Base-by-base conservation (phyloP, 352 stramenopile species). In the Pythium myriotylum region DNA sequence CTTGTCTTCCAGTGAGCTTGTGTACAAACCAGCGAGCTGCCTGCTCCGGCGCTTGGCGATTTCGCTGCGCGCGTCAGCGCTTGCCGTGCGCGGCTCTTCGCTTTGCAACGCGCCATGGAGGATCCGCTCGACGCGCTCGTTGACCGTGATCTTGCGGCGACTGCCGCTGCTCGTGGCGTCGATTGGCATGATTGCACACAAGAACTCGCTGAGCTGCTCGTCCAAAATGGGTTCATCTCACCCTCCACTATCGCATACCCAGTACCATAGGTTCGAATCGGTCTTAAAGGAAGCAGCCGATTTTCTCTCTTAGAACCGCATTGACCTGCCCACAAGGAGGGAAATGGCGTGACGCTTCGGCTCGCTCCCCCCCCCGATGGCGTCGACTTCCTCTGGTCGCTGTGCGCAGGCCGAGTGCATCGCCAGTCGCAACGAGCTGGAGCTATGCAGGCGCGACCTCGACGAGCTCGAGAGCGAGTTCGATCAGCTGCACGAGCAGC, bases 141-240 rank as follows among this genome's bases (percentile, higher is more conserved):
- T 89, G 6, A 89, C 80, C 4, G 80, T 89, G 60, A 86, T 80
- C 62, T 89, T 88, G 26, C 79, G 70, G 10, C 70, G 65, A 27
- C 42, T 65, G 26, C 49, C 29, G 10, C 27, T 42, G 26, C 56
- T 41, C 7, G 17, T 41, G 47, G 24, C 48, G 57, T 57, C 47
- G 57, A 56, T 47, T 50, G 54, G 12, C 13, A 42, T 17, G 0
- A n/a, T 29, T 6, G 26, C 5, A 13, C 20, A 49, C n/a, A 17
- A 49, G n/a, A 39, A 17, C 47, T 35, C 24, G 22, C 13, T 24
- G n/a, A 19, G 47, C 20, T 7, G 19, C 47, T 14, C 37, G 37
- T 29, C 54, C 20, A 54, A 62, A 62, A 62, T 54, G 54, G 54
- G 43, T 54, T 54, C 54, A 54, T 29, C 19, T 50, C 42, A 26